Evolutionary conservation across 352 stramenopile species (phyloP), one percentile per base, ranked within the genome.

Genomic region (Globisporangium nunn): DNA sequence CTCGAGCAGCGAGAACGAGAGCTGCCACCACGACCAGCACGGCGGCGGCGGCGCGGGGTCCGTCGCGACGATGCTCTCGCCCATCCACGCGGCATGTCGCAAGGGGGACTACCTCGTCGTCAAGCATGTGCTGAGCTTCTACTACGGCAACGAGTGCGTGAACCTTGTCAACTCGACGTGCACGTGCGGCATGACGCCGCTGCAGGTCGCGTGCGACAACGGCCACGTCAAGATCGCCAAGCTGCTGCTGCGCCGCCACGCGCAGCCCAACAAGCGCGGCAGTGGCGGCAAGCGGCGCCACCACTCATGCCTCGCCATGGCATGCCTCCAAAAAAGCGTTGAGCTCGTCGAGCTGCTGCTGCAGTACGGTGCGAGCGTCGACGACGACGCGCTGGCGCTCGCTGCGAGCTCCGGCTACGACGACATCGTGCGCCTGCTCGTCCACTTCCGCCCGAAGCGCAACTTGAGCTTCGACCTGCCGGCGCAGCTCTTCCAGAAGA

Each of bases 91-190:
- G 0, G 75, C 73, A n/a, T 88, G 78, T 55, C 63, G 61, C 41
- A 72, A 82, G 47, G 71, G 71, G 10, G 78, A 92, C 57, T 66
- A 81, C 44, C 64, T 77, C 28, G 69, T 86, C n/a, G 58, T 92
- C 28, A 83, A 88, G 62, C 78, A 90, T 54, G 51, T 88, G 17
- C 63, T 90, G 37, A 76, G 78, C 64, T 87, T 80, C 52, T 91
- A 88, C 59, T 71, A 71, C 52, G 74, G 70, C 23, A 62, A 74
- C 5, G 79, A 88, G 33, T 66, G 72, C 23, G 64, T 78, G 18
- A 73, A 83, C 61, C 72, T 90, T 50, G 77, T 89, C 0, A 87
- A 91, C 63, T 85, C 75, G 17, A 68, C 45, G 47, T 88, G 81
- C 58, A 66, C 64, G 17, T 89, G 81, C 50, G 81, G 81, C 45